Evolutionary conservation across 2,329 filamentous ascomycete genomes (phyloP).

Genomic region (Hortaea werneckii): DNA sequence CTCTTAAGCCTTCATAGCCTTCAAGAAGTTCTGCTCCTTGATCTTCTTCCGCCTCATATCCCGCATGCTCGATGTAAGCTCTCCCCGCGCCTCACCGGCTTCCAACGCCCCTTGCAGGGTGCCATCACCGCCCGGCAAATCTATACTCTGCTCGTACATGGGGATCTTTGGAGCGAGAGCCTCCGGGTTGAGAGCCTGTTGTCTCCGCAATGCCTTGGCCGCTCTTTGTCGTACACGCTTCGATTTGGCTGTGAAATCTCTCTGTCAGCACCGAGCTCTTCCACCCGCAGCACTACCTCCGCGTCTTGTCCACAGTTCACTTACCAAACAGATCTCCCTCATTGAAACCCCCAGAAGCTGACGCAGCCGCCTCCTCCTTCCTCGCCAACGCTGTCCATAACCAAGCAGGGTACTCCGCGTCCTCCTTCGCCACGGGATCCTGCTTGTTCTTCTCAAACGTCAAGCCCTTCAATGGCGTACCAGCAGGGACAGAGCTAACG

Average conservation of each 20-base stretch:
- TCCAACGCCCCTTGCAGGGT: conserved; percentile 36
- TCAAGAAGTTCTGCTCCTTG: conserved; percentile 79
- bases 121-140: conserved; percentile 51
- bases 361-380: conserved; percentile 45
- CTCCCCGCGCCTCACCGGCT: conserved; percentile 44
- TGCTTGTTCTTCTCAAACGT: conserved; percentile 66
- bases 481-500: conserved; percentile 47
- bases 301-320: conserved; percentile 24
- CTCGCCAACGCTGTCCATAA: conserved; percentile 61
- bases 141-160: conserved; percentile 66
- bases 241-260: conserved; percentile 55
- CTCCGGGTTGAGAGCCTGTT: conserved; percentile 55
- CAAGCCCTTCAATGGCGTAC: conserved; percentile 61
- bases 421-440: conserved; percentile 64
- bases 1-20: conserved; percentile 2
- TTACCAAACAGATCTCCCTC: conserved; percentile 71
- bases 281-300: not conserved
- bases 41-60: conserved; percentile 65
- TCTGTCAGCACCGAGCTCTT: not conserved
- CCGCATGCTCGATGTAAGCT: conserved; percentile 61
- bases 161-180: conserved; percentile 56
- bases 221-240: conserved; percentile 69
- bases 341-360: conserved; percentile 33
- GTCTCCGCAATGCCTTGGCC: conserved; percentile 54
- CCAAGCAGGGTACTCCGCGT: conserved; percentile 72